Base-by-base conservation (phyloP, 495 filamentous ascomycete genomes). In the Talaromyces trachyspermus region DNA sequence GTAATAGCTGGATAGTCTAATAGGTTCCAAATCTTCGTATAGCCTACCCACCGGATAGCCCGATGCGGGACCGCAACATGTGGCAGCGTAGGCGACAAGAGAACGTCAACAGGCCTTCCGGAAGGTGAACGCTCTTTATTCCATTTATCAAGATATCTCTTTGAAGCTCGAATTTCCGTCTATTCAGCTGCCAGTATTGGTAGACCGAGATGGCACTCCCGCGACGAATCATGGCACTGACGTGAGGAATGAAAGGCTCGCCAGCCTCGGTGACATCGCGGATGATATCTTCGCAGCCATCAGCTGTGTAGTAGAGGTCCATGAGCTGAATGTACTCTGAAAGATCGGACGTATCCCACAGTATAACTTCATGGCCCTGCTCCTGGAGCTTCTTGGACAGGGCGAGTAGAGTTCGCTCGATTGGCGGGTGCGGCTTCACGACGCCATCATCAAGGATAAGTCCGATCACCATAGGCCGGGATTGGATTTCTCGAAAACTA, bases 1-100 rank as follows among this genome's bases (percentile, higher is more conserved):
- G 75, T 72, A 25, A 80, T 62, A 20, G 71, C 64, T 7, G 76
- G 75, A 53, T 81, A 86, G 54, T 86, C 81, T 0, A 86, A 60
- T 26, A 86, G 54, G 56, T 88, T 86, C 83, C 83, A 87, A 49
- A 84, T 77, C 33, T 70, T 68, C 0, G 80, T 84, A 53, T 86
- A 88, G 0, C 72, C 71, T 38, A 80, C 64, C 66, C 68, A 71
- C 9, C 56, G 61, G 49, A 77, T 68, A 53, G 50, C 58, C 11
- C 70, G 61, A 30, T 72, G 74, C 25, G 75, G 69, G 12, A 77
- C 69, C 11, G 75, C 66, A 9, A 58, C 56, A 49, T 71, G 66
- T 6, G 75, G 58, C 59, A 69, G 24, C 49, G 77, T 47, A 69
- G 82, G 64, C 60, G 77, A 52, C 1, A 89, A 55, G 29, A 89